Conservation (phyloP, 2,329 filamentous ascomycete species). For the Lasiodiplodia theobromae region DNA sequence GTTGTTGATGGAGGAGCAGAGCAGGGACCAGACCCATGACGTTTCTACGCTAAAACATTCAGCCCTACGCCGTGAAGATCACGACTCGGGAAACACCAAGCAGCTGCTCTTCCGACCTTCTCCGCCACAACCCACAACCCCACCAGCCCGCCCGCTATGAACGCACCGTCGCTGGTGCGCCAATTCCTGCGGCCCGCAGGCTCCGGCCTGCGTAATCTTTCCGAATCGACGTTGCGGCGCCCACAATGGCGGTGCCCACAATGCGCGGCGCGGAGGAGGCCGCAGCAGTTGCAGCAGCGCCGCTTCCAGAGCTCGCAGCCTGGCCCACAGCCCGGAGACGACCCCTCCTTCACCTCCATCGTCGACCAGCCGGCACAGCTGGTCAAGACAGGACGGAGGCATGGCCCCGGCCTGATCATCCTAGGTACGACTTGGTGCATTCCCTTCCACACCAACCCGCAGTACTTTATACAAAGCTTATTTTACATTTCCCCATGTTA, state of each 20-base stretch:
- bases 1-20: background rate
- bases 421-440: conserved; percentile 62
- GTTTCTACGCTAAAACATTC: conserved; percentile 12
- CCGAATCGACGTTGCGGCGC: background rate
- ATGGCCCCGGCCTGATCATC: conserved; percentile 82
- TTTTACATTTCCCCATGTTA: background rate
- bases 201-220: conserved; percentile 1
- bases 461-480: background rate
- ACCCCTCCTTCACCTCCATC: conserved; percentile 82
- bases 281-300: conserved; percentile 32
- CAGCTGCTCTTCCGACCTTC: conserved; percentile 1
- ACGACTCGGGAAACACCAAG: conserved; percentile 10
- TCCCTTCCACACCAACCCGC: background rate
- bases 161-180: background rate
- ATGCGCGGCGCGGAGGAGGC: conserved; percentile 10
- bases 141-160: conserved; percentile 8
- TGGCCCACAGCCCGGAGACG: conserved; percentile 68
- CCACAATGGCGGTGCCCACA: conserved; percentile 29
- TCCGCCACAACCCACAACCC: background rate
- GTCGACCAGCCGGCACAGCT: conserved; percentile 85
- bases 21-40: conserved; percentile 21
- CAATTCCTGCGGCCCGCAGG: conserved; percentile 14
- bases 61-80: conserved; percentile 26
- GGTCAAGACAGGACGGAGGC: conserved; percentile 72
- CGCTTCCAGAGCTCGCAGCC: conserved; percentile 28